Evolutionary conservation across 2,329 filamentous ascomycete genomes (phyloP).

Genomic region (Grosmannia clavigera): DNA sequence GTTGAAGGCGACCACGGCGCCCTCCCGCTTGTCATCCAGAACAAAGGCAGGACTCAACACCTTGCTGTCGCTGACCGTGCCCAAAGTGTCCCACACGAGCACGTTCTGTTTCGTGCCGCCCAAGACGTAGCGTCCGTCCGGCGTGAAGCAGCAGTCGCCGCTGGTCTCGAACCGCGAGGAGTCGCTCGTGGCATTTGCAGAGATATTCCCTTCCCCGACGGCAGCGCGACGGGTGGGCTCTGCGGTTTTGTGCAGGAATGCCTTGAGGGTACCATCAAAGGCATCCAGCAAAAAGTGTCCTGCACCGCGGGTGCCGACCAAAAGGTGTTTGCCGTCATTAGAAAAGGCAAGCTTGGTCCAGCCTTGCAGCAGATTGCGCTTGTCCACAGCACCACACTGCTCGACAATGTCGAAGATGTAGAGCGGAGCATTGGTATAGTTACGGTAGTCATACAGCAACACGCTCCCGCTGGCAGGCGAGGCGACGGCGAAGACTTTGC

Average conservation of each 20-base stretch:
- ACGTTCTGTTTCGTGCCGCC: conserved; percentile 66
- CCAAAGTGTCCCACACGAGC: conserved; percentile 74
- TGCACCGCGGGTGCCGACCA: conserved; percentile 70
- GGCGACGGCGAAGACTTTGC: conserved; percentile 80
- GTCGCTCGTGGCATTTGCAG: conserved; percentile 20
- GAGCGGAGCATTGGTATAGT: conserved; percentile 88
- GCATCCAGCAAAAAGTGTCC: conserved; percentile 92
- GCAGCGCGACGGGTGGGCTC: conserved; percentile 40
- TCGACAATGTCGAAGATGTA: conserved; percentile 69
- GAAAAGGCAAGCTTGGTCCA: conserved; percentile 95
- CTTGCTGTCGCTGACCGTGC: conserved; percentile 40
- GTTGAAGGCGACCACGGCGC: conserved; percentile 73
- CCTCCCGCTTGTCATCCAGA: conserved; percentile 54
- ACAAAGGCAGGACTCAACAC: conserved; percentile 51
- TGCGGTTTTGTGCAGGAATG: conserved; percentile 52
- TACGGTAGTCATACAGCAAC: conserved; percentile 83
- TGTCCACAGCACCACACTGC: conserved; percentile 32
- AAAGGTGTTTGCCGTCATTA: conserved; percentile 81
- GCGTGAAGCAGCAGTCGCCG: conserved; percentile 78
- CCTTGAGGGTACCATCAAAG: conserved; percentile 69
- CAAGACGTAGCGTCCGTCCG: conserved; percentile 79
- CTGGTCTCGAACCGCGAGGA: conserved; percentile 38
- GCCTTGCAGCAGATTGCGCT: conserved; percentile 48
- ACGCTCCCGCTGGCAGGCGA: conserved; percentile 69
- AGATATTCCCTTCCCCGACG: conserved; percentile 33